Evolutionary conservation across 1,284 basidiomycete genomes (phyloP).

Genomic region (Cryptococcus maquisensis): DNA sequence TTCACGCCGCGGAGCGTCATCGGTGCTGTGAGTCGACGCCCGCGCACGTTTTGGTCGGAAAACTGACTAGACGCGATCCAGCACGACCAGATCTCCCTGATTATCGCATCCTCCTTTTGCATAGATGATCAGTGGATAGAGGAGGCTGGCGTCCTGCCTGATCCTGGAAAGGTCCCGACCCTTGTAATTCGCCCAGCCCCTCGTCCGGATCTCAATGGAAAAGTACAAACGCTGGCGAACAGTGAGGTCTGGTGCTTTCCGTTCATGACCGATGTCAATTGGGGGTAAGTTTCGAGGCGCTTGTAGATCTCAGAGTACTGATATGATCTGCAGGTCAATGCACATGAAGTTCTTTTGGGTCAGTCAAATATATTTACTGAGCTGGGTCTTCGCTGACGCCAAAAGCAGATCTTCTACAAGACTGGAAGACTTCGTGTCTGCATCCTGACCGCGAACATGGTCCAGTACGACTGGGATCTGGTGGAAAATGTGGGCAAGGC

Average conservation of each 20-base stretch:
- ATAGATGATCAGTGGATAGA: conserved; percentile 37
- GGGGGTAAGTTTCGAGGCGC: conserved; percentile 21
- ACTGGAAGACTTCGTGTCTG: conserved; percentile 44
- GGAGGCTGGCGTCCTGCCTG: conserved; percentile 23
- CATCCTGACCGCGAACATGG: conserved; percentile 45
- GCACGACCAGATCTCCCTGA: conserved; percentile 35
- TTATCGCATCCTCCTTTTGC: conserved; percentile 37
- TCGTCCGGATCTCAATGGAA: conserved; percentile 26
- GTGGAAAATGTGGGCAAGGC: conserved; percentile 45
- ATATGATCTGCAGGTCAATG: conserved; percentile 12
- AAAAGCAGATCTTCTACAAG: conserved; percentile 44
- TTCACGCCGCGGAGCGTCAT: conserved; percentile 31
- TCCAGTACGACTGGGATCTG: conserved; percentile 42
- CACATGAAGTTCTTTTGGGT: conserved; percentile 48
- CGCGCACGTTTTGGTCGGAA: background rate
- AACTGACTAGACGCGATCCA: conserved; percentile 3
- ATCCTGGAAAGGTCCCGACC: conserved; percentile 28
- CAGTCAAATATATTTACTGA: conserved; percentile 3
- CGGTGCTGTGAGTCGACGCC: conserved; percentile 31
- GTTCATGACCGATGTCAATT: conserved; percentile 24
- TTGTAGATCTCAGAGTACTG: background rate
- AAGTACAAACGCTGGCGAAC: conserved; percentile 25
- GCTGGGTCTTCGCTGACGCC: background rate
- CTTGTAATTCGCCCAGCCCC: conserved; percentile 32
- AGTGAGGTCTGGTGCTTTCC: conserved; percentile 38